phyloP scores from a whole-genome alignment of 73 alveolate genomes.

The Paramecium octaurelia region DNA sequence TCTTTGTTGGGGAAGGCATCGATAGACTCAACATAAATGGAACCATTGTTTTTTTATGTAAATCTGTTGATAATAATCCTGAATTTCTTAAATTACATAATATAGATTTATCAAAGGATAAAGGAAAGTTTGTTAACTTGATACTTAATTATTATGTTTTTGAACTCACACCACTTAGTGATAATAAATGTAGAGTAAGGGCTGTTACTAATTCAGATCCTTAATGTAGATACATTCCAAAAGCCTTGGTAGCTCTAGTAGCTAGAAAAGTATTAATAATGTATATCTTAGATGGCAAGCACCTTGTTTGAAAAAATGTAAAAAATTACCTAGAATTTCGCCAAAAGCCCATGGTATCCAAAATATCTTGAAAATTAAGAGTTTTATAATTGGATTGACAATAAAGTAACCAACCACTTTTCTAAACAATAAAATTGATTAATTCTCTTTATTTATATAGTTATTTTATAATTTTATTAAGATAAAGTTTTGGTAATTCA shows the following conservation, averaged over 20 bases:
- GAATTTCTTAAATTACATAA: not conserved
- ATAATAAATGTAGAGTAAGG: slow-evolving; percentile 23
- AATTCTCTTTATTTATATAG: not conserved
- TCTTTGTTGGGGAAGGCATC: slow-evolving; percentile 36
- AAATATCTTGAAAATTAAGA: not conserved
- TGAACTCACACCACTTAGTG: slow-evolving; percentile 15
- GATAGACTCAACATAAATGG: slow-evolving; percentile 38
- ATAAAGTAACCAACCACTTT: not conserved
- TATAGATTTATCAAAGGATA: not conserved
- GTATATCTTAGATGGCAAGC: not conserved
- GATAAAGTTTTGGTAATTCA: not conserved
- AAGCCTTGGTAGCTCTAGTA: not conserved
- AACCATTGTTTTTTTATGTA: slow-evolving; percentile 30
- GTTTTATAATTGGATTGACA: slow-evolving; percentile 7
- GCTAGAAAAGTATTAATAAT: not conserved
- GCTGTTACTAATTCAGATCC: slow-evolving; percentile 38
- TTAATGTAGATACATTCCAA: not conserved
- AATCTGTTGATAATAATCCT: slow-evolving; percentile 38
- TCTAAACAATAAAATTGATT: not conserved
- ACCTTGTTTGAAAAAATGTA: slow-evolving; percentile 25
- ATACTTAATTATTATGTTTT: not conserved
- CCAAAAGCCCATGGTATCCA: not conserved
- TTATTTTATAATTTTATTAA: not conserved
- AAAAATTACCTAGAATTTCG: not conserved
- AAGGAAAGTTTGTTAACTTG: not conserved